Base-by-base conservation (phyloP, 805 yeast genomes). In the Ogataea zsoltii region DNA sequence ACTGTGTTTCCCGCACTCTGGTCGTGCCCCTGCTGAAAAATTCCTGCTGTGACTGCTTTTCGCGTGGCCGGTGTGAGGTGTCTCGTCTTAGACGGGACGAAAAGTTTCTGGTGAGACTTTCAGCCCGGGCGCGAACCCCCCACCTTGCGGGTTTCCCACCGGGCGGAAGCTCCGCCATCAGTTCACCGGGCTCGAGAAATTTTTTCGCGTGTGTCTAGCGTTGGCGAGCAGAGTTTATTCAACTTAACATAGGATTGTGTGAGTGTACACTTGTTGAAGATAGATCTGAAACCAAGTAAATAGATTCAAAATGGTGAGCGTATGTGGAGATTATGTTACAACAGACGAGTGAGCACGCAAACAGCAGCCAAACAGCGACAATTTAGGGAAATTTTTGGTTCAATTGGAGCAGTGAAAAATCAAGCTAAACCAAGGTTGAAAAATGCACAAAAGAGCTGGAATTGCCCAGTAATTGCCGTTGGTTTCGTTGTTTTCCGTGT, bases 251-350 rank as follows among this genome's bases (percentile, higher is more conserved):
- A n/a, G 7, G 15, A 3, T 28, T 37, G 31, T 28, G 14, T 28
- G 16, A 26, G 14, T 13, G 21, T 23, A 16, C 25, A 15, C 40
- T 16, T 11, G 25, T 26, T 37, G 7, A 35, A 21, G 7, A 35
- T n/a, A 35, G 38, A 25, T 21, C 21, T 17, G 17, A 37, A 26
- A 28, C 30, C 15, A 16, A 37, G 5, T 15, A 37, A 37, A 9
- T 17, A 37, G 15, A 37, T 37, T 19, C 40, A 35, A 41, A 34
- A 41, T 33, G 39, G 39, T 35, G 23, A 41, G 45, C 39, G 45
- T 41, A 41, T 34, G 45, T 40, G 43, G 12, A 23, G 3, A 21
- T 9, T 21, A 21, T 21, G 25, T 21, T 21, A 21, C 25, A 21
- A 11, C 11, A 12, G 14, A 11, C 12, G 23, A 35, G 30, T 12